Percentiles rank a stretch among this genome's conserved stretches.
These are phyloP conservation scores for Globisporangium solare DNA, from an alignment of 352 stramenopile species.

Conservation along the genomic window DNA sequence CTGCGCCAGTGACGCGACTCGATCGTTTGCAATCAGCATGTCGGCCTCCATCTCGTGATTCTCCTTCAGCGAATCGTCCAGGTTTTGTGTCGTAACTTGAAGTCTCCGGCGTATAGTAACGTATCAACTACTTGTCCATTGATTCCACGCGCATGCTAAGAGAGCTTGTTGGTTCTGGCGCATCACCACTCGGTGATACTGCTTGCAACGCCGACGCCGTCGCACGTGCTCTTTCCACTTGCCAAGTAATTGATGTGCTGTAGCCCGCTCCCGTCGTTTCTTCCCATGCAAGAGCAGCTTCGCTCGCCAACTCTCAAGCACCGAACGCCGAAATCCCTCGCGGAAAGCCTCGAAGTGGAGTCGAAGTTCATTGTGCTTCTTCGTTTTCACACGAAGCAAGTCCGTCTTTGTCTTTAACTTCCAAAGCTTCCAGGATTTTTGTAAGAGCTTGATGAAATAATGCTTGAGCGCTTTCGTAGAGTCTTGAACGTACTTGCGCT, in stretches of 20 bases:
- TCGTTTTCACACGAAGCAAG: constrained; percentile 31
- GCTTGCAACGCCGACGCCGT: constrained; percentile 20
- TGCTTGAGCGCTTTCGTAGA: constrained; percentile 74
- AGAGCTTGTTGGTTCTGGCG: constrained; percentile 14
- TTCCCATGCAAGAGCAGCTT: constrained; percentile 24
- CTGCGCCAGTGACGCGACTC: constrained; percentile 29
- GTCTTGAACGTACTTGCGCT: constrained; percentile 60
- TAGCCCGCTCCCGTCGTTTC: constrained; percentile 20
- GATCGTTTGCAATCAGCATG: constrained; percentile 33
- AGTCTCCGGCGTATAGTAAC: constrained; percentile 14
- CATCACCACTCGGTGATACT: constrained; percentile 15
- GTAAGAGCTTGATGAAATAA: constrained; percentile 67
- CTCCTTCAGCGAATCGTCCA: constrained; percentile 21
- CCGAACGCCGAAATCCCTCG: constrained; percentile 21
- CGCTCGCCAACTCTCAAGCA: constrained; percentile 20
- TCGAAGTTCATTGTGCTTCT: constrained; percentile 41
- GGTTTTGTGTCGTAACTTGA: constrained; percentile 11
- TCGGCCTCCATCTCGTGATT: constrained; percentile 45
- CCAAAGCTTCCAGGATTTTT: constrained; percentile 49
- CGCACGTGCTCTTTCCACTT: constrained; percentile 18
- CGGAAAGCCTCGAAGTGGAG: constrained; percentile 52
- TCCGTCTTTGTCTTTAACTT: constrained; percentile 32
- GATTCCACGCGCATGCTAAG: constrained; percentile 30
- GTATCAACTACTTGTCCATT: constrained; percentile 31
- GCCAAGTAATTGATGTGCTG: constrained; percentile 16